Percentiles rank a stretch among this genome's conserved stretches.
Conservation (phyloP, 768 basidiomycete genomes). For the Macrolepiota dolichaula region DNA sequence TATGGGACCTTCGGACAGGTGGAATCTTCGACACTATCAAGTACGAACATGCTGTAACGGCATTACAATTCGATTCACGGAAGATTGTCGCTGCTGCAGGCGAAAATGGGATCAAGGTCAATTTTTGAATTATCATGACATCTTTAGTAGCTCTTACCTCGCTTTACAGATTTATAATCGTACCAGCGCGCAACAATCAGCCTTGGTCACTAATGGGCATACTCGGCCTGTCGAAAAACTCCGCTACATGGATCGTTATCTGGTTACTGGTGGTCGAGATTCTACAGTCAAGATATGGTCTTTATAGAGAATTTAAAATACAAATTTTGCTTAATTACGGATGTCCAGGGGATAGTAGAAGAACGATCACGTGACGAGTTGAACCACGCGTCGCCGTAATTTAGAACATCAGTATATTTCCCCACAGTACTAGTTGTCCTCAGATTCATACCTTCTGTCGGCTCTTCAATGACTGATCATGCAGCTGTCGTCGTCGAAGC, state of each 20-base stretch:
- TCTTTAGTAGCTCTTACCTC: background rate
- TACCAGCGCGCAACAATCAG: conserved; percentile 85
- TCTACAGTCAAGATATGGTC: conserved; percentile 91
- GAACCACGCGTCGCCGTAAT: conserved; percentile 11
- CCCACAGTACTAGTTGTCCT: background rate
- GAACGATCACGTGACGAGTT: conserved; percentile 6
- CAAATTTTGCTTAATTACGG: background rate
- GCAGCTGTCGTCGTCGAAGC: background rate
- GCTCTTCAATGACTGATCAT: background rate
- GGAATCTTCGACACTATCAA: conserved; percentile 83
- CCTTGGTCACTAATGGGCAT: conserved; percentile 89
- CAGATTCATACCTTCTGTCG: background rate
- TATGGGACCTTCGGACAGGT: conserved; percentile 96
- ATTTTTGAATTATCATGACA: conserved; percentile 3
- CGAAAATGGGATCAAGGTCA: conserved; percentile 89
- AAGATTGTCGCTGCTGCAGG: conserved; percentile 92
- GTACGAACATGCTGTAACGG: conserved; percentile 88
- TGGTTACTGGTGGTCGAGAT: conserved; percentile 89
- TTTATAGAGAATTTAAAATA: conserved; percentile 40
- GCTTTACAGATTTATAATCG: conserved; percentile 85
- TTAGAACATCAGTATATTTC: background rate
- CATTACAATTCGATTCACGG: conserved; percentile 90
- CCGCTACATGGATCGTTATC: conserved; percentile 94
- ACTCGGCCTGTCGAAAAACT: conserved; percentile 82
- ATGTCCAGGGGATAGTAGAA: background rate